phyloP scores from a whole-genome alignment of 2,329 filamentous ascomycete genomes.

The Cordyceps militaris region DNA sequence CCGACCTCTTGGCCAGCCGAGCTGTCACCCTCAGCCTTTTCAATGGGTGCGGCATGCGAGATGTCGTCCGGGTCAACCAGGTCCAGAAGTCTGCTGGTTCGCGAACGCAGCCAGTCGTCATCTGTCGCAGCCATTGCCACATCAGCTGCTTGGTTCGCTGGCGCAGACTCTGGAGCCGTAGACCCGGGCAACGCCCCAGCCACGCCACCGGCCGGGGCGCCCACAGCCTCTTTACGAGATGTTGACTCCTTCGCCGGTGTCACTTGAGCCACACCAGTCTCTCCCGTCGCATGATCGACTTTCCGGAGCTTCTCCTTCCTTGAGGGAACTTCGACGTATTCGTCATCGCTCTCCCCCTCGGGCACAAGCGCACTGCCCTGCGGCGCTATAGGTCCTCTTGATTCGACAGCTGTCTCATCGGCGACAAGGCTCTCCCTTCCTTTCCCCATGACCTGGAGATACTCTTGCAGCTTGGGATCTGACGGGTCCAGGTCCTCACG shows the following conservation, averaged over 20 bases:
- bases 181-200: constrained; percentile 1
- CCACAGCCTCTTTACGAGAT: background rate
- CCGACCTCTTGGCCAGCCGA: constrained; percentile 5
- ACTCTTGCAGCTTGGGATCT: constrained; percentile 81
- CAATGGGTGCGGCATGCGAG: constrained; percentile 15
- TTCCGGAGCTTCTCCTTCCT: constrained; percentile 42
- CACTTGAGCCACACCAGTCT: constrained; percentile 14
- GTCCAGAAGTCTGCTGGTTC: constrained; percentile 80
- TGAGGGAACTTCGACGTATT: constrained; percentile 61
- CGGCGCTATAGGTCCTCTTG: constrained; percentile 17
- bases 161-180: constrained; percentile 18
- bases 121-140: constrained; percentile 51
- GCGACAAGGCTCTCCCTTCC: constrained; percentile 28
- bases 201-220: background rate
- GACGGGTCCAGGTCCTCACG: constrained; percentile 50
- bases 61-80: constrained; percentile 68
- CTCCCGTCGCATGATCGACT: constrained; percentile 22
- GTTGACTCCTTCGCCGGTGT: background rate
- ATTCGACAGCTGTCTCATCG: constrained; percentile 22
- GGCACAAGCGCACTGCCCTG: constrained; percentile 31
- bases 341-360: constrained; percentile 61
- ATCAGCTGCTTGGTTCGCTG: constrained; percentile 16
- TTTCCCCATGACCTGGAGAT: constrained; percentile 72
- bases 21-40: constrained; percentile 7
- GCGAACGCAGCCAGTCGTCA: constrained; percentile 84